A percentile compares a stretch with the other conserved stretches of the same genome.
These are phyloP conservation scores for Xylaria venustula DNA, from an alignment of 495 filamentous ascomycete genomes.

Conservation along the genomic window DNA sequence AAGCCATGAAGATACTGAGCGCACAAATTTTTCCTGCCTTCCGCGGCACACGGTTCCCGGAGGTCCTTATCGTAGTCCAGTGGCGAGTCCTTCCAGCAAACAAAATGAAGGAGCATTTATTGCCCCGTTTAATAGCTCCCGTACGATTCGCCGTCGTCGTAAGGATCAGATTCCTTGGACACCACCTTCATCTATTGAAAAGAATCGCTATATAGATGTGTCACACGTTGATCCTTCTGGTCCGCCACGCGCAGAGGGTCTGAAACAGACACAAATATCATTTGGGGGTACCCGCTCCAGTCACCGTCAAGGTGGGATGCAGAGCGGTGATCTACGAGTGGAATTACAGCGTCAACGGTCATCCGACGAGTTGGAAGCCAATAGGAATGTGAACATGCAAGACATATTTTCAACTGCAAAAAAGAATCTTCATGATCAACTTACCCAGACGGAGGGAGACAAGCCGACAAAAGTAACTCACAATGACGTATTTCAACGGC, in stretches of 20 bases:
- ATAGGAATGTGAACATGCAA: background rate
- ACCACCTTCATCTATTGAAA: slow-evolving; percentile 23
- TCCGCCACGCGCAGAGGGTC: background rate
- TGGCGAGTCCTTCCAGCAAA: slow-evolving; percentile 16
- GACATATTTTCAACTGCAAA: slow-evolving; percentile 7
- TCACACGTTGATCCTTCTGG: background rate
- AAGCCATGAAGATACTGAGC: slow-evolving; percentile 12
- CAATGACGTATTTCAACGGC: background rate
- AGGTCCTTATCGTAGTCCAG: slow-evolving; percentile 26
- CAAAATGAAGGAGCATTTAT: background rate
- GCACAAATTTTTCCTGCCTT: background rate
- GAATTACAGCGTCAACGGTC: background rate
- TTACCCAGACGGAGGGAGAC: slow-evolving; percentile 28
- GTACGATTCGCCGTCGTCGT: slow-evolving; percentile 8
- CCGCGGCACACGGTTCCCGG: slow-evolving; percentile 12
- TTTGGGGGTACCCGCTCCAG: slow-evolving; percentile 6
- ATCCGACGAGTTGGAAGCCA: background rate
- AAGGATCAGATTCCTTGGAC: slow-evolving; percentile 20
- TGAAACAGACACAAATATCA: slow-evolving; percentile 25
- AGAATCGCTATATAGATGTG: background rate
- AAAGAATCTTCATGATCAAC: slow-evolving; percentile 5
- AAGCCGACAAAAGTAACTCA: background rate
- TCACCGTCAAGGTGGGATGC: background rate
- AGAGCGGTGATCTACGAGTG: background rate
- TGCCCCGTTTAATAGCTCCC: background rate